Percentiles rank a stretch among this genome's conserved stretches.
Evolutionary conservation across 148 eudicot genomes (phyloP).

Genomic region (Persicaria maculosa): DNA sequence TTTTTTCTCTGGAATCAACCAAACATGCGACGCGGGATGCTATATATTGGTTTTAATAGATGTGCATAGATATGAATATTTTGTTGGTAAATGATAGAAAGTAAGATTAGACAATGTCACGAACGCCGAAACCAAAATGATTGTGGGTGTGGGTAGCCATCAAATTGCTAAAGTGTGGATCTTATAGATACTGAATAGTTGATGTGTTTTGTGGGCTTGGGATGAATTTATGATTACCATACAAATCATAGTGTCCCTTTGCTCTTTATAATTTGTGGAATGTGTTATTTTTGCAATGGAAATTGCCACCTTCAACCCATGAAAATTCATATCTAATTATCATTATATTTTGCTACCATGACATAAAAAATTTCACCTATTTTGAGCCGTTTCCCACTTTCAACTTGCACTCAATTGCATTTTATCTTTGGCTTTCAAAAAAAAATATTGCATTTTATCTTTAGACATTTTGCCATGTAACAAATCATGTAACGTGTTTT

Average conservation of each 20-base stretch:
- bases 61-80: too few species aligned
- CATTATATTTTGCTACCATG: not conserved
- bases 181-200: not conserved
- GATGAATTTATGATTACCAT: conserved; percentile 6
- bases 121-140: conserved; percentile 1
- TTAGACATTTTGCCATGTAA: too few species aligned
- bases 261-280: not conserved
- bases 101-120: not conserved
- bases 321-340: not conserved
- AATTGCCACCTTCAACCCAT: not conserved
- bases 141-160: not conserved
- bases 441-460: not conserved
- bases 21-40: too few species aligned
- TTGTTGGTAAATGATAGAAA: not conserved
- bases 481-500: too few species aligned
- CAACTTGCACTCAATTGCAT: not conserved
- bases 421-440: not conserved
- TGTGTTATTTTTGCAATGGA: not conserved
- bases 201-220: not conserved
- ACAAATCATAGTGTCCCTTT: conserved; percentile 11
- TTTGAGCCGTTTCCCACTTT: not conserved
- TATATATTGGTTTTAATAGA: too few species aligned
- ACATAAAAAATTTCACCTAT: not conserved
- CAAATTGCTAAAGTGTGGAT: not conserved
- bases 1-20: too few species aligned